Base-by-base conservation (phyloP, 108 stramenopile genomes). In the Pseudonitzschia delicatissima region DNA sequence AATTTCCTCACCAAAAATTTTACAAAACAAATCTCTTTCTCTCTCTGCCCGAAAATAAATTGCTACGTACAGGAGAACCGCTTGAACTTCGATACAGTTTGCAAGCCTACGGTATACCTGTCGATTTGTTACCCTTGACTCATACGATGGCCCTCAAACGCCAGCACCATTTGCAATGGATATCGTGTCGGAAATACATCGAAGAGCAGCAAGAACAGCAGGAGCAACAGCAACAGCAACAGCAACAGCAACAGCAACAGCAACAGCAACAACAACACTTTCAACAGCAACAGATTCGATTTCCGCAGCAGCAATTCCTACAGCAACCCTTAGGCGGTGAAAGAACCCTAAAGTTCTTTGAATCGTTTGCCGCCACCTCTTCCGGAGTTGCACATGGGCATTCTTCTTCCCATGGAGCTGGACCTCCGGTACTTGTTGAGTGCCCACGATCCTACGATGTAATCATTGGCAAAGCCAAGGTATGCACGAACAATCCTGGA, bases 61-160 rank as follows among this genome's bases (percentile, higher is more conserved):
- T n/a, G n/a, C n/a, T n/a, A n/a, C n/a, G n/a, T n/a, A n/a, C n/a
- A 44, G 35, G 35, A 28, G 57, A 58, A 34, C 34, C 32, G 3
- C 21, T 47, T 21, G 69, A 71, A 63, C 27, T 63, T 5, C 17
- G 49, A 26, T 62, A 62, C 45, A 17, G 34, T 11, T 29, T 72
- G 0, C 32, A 36, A 37, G 57, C 31, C 3, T 58, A 58, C 34
- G 57, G 57, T 33, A 58, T 44, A 44, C 42, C 42, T 2, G 42
- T 44, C n/a, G 42, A 44, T 44, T 7, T 44, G 7, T 44, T 44
- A n/a, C 42, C 42, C 13, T n/a, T 44, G n/a, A 44, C 42, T 7
- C 42, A 44, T 6, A 44, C 42, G 2, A 44, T 44, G 42, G n/a
- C 42, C 7, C 42, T 44, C 7, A 44, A 44, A n/a, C 42, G 42